Conservation (phyloP, 108 stramenopile species). For the Skeletonema tropicum region DNA sequence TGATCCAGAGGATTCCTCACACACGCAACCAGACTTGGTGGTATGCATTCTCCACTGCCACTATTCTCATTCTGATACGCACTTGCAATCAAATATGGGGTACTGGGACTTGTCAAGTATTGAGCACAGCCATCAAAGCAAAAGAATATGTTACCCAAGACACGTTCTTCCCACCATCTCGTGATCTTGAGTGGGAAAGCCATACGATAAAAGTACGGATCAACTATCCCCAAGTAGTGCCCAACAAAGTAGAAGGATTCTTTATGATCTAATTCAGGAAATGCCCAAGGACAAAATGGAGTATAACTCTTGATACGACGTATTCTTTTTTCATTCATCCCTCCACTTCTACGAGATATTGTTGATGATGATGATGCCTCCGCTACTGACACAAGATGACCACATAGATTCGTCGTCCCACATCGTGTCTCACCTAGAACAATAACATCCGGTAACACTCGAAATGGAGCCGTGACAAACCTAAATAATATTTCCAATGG, state of each 20-base stretch:
- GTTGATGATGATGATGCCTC: conserved; percentile 1
- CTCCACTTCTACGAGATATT: background rate
- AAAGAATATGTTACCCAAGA: conserved; percentile 59
- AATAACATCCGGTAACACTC: conserved; percentile 64
- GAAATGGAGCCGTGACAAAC: conserved; percentile 48
- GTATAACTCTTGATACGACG: conserved; percentile 48
- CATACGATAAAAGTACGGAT: conserved; percentile 62
- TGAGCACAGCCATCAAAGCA: conserved; percentile 74
- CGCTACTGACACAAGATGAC: conserved; percentile 44
- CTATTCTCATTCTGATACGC: conserved; percentile 37
- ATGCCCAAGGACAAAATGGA: conserved; percentile 72
- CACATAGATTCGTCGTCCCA: conserved; percentile 67
- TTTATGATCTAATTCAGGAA: conserved; percentile 66
- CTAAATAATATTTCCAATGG: conserved; percentile 63
- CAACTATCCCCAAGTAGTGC: conserved; percentile 61
- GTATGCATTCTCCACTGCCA: conserved; percentile 11
- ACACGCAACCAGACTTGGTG: conserved; percentile 63
- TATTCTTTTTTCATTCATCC: background rate
- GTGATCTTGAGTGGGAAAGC: conserved; percentile 66
- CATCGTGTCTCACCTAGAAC: conserved; percentile 73
- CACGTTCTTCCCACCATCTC: conserved; percentile 49
- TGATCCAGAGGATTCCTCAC: conserved; percentile 62
- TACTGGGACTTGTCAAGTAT: conserved; percentile 63
- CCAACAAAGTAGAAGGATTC: conserved; percentile 75
- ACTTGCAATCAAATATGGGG: conserved; percentile 61